A percentile compares a stretch with the other conserved stretches of the same genome.
Evolutionary conservation across 345 rosid species (phyloP).

Genomic region (Hibiscus tridactylites): DNA sequence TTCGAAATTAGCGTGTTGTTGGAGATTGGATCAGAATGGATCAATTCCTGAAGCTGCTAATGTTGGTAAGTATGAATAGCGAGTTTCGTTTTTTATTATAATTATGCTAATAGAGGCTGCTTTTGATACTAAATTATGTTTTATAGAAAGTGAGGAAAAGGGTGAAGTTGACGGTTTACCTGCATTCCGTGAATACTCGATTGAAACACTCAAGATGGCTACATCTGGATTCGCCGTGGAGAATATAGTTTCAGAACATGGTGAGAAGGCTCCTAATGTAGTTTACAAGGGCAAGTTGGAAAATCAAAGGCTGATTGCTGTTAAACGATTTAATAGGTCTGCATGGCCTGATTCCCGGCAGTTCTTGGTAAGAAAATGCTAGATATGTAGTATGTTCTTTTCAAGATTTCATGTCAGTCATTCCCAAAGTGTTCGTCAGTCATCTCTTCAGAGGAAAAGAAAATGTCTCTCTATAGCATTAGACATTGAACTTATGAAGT

Average conservation of each 20-base stretch:
- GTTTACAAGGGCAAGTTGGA: conserved; percentile 90
- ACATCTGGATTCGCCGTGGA: conserved; percentile 85
- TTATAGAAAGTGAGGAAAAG: conserved; percentile 47
- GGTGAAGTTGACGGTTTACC: conserved; percentile 42
- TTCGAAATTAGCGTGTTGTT: conserved; percentile 60
- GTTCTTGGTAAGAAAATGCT: conserved; percentile 47
- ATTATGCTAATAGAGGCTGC: neutral
- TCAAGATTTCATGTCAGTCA: neutral
- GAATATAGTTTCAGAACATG: conserved; percentile 92
- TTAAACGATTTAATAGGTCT: conserved; percentile 71
- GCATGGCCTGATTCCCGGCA: conserved; percentile 95
- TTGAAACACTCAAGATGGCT: conserved; percentile 68
- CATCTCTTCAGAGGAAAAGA: no score
- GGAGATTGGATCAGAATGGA: conserved; percentile 48
- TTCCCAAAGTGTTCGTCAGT: neutral
- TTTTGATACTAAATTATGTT: neutral
- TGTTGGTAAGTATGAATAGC: conserved; percentile 29
- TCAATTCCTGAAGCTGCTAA: conserved; percentile 53
- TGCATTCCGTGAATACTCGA: conserved; percentile 60
- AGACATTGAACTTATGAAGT: no score
- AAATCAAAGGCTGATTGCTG: conserved; percentile 71
- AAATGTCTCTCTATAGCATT: no score
- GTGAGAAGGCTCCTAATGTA: conserved; percentile 96
- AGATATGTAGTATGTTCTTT: neutral
- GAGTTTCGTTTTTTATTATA: neutral